A percentile compares a stretch with the other conserved stretches of the same genome.
These are phyloP conservation scores for Carex sylvatica DNA, from an alignment of 202 grass and related monocot genomes.

Conservation along the genomic window DNA sequence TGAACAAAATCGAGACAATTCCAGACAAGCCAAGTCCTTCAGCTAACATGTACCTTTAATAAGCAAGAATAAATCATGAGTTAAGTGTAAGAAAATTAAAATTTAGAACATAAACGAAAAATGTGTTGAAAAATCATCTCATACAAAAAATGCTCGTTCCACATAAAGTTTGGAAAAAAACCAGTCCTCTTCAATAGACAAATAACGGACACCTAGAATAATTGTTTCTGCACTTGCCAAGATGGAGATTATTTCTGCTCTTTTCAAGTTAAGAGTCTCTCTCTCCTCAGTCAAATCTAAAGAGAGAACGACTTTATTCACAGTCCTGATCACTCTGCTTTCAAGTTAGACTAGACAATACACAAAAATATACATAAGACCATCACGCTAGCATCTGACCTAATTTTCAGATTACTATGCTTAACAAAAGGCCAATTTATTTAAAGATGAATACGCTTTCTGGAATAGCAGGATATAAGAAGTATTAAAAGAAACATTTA, in stretches of 20 bases:
- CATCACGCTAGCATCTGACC: not conserved
- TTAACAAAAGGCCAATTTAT: not conserved
- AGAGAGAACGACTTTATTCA: not conserved
- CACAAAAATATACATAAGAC: not conserved
- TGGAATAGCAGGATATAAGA: not conserved
- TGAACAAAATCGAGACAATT: slow-evolving; percentile 98
- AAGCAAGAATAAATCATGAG: slow-evolving; percentile 4
- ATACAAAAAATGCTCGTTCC: not conserved
- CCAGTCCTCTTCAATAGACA: not conserved
- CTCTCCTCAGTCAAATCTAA: not conserved
- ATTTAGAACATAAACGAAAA: not conserved
- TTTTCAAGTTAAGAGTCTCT: not conserved
- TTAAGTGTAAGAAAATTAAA: not conserved
- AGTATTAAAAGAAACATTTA: not conserved
- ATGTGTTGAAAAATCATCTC: not conserved
- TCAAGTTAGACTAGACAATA: not conserved
- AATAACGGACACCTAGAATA: not conserved
- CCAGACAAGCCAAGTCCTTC: slow-evolving; percentile 98
- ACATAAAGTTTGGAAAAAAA: not conserved
- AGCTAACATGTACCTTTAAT: slow-evolving; percentile 93
- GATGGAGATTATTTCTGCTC: not conserved
- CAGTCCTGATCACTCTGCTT: not conserved
- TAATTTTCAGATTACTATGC: not conserved
- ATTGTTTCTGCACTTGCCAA: not conserved
- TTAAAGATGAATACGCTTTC: not conserved